Percentiles rank a stretch among this genome's conserved stretches.
These are phyloP conservation scores for Yamadazyma taylorii DNA, from an alignment of 1,139 yeast species.

Conservation along the genomic window DNA sequence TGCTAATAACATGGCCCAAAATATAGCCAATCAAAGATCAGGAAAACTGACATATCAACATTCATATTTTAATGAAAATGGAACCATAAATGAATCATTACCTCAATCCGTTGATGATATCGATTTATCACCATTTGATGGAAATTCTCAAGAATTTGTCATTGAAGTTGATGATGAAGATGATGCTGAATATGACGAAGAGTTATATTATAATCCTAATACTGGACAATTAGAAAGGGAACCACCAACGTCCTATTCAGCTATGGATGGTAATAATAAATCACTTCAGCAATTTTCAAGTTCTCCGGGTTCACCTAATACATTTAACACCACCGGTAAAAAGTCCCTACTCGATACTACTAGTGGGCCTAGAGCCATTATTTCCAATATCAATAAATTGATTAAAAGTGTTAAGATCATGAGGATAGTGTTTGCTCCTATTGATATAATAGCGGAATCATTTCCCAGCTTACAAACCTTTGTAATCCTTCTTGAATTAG, in stretches of 20 bases:
- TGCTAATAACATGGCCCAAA: constrained; percentile 3
- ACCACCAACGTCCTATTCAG: constrained; percentile 34
- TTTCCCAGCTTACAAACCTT: constrained; percentile 43
- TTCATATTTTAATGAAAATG: not conserved
- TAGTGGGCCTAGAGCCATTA: constrained; percentile 20
- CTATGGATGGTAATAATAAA: constrained; percentile 15
- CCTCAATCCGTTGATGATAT: constrained; percentile 17
- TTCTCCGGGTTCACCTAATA: constrained; percentile 1
- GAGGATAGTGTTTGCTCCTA: constrained; percentile 43
- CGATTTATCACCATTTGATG: constrained; percentile 12
- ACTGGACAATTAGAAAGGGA: constrained; percentile 34
- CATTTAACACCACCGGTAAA: not conserved
- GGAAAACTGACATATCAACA: not conserved
- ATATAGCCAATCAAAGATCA: not conserved
- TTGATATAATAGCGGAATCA: constrained; percentile 39
- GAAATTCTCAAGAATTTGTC: constrained; percentile 26
- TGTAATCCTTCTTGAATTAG: constrained; percentile 39
- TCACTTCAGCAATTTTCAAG: constrained; percentile 1
- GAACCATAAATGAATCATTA: constrained; percentile 13
- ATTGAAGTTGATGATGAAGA: constrained; percentile 36
- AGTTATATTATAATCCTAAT: constrained; percentile 33
- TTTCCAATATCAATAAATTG: constrained; percentile 32
- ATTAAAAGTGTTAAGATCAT: constrained; percentile 39
- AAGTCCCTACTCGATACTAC: constrained; percentile 13
- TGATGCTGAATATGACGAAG: constrained; percentile 23